Evolutionary conservation across 2,329 filamentous ascomycete genomes (phyloP).

Genomic region (Dothideomycetes sp.): DNA sequence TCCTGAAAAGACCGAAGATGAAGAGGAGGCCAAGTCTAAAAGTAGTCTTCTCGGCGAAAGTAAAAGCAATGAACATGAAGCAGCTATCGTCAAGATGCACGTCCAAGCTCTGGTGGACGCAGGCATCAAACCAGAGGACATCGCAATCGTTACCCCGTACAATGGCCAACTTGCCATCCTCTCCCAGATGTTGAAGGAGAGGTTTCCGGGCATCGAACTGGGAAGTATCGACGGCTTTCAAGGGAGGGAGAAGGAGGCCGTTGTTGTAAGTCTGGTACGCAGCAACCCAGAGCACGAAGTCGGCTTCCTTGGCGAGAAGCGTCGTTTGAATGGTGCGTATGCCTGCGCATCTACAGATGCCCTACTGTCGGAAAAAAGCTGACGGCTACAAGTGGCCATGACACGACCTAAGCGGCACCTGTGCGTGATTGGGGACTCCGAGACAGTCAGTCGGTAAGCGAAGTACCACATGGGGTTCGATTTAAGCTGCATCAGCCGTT

Average conservation of each 20-base stretch:
- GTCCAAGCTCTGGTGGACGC: conserved; percentile 65
- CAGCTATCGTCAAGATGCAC: conserved; percentile 66
- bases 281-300: conserved; percentile 83
- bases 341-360: background rate
- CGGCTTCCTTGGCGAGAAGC: conserved; percentile 85
- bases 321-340: conserved; percentile 71
- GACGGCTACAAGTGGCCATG: conserved; percentile 67
- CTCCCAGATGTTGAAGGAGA: conserved; percentile 64
- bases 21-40: conserved; percentile 55
- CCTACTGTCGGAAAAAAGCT: conserved; percentile 2
- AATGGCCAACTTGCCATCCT: conserved; percentile 83
- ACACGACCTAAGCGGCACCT: conserved; percentile 85
- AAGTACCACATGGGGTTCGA: background rate
- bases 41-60: conserved; percentile 59
- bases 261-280: conserved; percentile 85
- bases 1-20: conserved; percentile 67
- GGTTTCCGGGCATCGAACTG: conserved; percentile 78
- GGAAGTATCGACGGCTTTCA: conserved; percentile 97
- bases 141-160: conserved; percentile 91
- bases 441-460: conserved; percentile 81
- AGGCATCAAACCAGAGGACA: conserved; percentile 71
- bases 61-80: conserved; percentile 89
- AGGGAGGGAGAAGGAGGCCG: conserved; percentile 82
- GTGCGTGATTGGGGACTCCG: conserved; percentile 85
- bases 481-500: background rate